Evolutionary conservation across 352 stramenopile genomes (phyloP).

Genomic region (Globisporangium heterothallicum): DNA sequence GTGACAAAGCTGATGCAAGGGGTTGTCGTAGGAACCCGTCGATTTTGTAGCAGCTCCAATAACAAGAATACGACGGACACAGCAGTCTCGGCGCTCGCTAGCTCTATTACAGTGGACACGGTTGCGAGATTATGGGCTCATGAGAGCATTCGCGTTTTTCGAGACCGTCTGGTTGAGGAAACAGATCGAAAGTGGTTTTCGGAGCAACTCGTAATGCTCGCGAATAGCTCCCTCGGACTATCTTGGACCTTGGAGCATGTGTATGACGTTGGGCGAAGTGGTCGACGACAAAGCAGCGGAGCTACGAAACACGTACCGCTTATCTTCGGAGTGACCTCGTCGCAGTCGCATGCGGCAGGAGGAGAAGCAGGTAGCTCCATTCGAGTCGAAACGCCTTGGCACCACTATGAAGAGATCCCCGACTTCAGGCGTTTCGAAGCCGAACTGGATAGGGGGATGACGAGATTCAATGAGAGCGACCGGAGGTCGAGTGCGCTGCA

Average conservation of each 20-base stretch:
- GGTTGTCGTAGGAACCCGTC: slow-evolving; percentile 52
- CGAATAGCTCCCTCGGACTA: slow-evolving; percentile 56
- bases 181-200: slow-evolving; percentile 86
- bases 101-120: slow-evolving; percentile 28
- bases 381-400: not conserved
- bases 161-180: slow-evolving; percentile 84
- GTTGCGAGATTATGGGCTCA: slow-evolving; percentile 86
- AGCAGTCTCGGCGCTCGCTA: slow-evolving; percentile 4
- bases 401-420: slow-evolving; percentile 5
- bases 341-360: not conserved
- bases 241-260: slow-evolving; percentile 49
- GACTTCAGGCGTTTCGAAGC: slow-evolving; percentile 61
- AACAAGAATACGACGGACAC: slow-evolving; percentile 3
- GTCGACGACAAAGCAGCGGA: slow-evolving; percentile 1
- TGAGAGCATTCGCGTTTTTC: slow-evolving; percentile 89
- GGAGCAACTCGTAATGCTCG: slow-evolving; percentile 63
- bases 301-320: not conserved
- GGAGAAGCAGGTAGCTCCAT: not conserved
- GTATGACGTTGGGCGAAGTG: slow-evolving; percentile 14
- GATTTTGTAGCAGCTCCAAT: slow-evolving; percentile 12
- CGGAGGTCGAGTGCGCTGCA: slow-evolving; percentile 20
- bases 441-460: slow-evolving; percentile 43
- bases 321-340: slow-evolving; percentile 6
- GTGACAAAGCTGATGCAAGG: slow-evolving; percentile 78
- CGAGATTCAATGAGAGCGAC: slow-evolving; percentile 31